Percentiles rank a stretch among this genome's conserved stretches.
phyloP scores from a whole-genome alignment of 73 alveolate genomes.

The Stentor coeruleus region DNA sequence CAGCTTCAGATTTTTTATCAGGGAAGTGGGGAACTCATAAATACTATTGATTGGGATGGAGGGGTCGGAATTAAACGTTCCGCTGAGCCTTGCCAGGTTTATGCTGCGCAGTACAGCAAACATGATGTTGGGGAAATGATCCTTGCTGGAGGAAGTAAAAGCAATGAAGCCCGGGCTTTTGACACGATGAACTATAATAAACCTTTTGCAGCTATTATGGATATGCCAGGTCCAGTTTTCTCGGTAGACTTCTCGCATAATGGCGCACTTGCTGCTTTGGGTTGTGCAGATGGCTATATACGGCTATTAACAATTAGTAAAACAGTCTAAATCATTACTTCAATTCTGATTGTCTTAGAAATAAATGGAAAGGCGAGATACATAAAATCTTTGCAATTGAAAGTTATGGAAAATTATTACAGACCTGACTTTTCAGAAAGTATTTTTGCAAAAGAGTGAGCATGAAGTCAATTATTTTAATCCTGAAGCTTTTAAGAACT shows the following conservation, averaged over 20 bases:
- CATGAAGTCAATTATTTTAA: too few relatives aligned
- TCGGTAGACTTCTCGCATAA: constrained; percentile 74
- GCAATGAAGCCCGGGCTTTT: constrained; percentile 70
- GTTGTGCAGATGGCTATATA: constrained; percentile 87
- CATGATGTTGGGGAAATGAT: constrained; percentile 62
- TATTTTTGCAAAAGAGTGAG: too few relatives aligned
- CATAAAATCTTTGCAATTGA: too few relatives aligned
- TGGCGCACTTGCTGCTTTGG: constrained; percentile 79
- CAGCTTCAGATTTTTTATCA: constrained; percentile 49
- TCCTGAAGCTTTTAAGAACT: too few relatives aligned
- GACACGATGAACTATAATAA: constrained; percentile 63
- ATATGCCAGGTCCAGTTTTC: constrained; percentile 61
- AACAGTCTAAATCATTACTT: constrained; percentile 28
- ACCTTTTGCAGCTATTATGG: constrained; percentile 70
- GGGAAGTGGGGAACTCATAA: constrained; percentile 60
- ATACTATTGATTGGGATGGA: constrained; percentile 73
- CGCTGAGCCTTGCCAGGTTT: constrained; percentile 62
- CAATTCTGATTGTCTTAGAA: too few relatives aligned
- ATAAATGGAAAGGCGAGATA: too few relatives aligned
- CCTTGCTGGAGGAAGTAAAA: constrained; percentile 81
- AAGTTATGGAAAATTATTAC: too few relatives aligned
- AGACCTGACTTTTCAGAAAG: too few relatives aligned
- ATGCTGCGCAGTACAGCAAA: constrained; percentile 71
- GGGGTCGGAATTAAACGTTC: constrained; percentile 51
- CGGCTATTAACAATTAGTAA: constrained; percentile 63